Conservation (phyloP, 768 basidiomycete genomes). For the Mycena kentingensis region DNA sequence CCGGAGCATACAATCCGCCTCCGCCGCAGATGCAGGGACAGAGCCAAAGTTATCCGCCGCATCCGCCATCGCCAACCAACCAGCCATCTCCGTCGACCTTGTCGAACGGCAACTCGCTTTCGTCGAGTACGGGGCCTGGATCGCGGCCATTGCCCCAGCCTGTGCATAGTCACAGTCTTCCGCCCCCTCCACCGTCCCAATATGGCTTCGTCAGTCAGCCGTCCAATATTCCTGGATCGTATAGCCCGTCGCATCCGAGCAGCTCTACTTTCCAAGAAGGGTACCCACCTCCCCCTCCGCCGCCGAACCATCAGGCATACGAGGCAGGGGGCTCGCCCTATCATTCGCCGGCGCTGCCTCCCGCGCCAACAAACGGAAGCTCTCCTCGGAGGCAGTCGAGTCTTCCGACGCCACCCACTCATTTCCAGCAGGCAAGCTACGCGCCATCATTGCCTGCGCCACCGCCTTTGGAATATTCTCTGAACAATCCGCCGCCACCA, state of each 20-base stretch:
- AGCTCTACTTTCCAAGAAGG: constrained; percentile 22
- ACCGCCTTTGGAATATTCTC: constrained; percentile 34
- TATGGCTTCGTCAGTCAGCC: constrained; percentile 32
- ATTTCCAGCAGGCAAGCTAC: constrained; percentile 35
- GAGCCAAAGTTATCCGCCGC: constrained; percentile 36
- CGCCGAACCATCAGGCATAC: constrained; percentile 30
- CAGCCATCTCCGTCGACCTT: constrained; percentile 37
- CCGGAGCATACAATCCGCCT: constrained; percentile 38
- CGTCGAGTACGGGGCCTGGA: constrained; percentile 33
- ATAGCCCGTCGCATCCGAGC: constrained; percentile 30
- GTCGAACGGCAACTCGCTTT: constrained; percentile 31
- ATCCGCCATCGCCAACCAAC: constrained; percentile 37
- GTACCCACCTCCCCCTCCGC: constrained; percentile 36
- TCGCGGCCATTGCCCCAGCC: constrained; percentile 50
- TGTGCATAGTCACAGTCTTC: constrained; percentile 34
- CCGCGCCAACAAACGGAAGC: constrained; percentile 30
- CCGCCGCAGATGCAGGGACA: constrained; percentile 32
- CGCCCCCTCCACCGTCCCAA: constrained; percentile 30
- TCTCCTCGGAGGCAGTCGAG: constrained; percentile 45
- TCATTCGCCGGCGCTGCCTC: constrained; percentile 24
- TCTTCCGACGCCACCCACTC: constrained; percentile 54
- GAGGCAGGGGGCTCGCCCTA: too few relatives aligned
- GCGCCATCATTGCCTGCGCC: constrained; percentile 43
- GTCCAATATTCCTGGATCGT: constrained; percentile 28
- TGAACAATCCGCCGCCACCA: constrained; percentile 31